A percentile compares a stretch with the other conserved stretches of the same genome.
phyloP scores from a whole-genome alignment of 2,329 filamentous ascomycete species.

The Penicillium psychrosexuale region DNA sequence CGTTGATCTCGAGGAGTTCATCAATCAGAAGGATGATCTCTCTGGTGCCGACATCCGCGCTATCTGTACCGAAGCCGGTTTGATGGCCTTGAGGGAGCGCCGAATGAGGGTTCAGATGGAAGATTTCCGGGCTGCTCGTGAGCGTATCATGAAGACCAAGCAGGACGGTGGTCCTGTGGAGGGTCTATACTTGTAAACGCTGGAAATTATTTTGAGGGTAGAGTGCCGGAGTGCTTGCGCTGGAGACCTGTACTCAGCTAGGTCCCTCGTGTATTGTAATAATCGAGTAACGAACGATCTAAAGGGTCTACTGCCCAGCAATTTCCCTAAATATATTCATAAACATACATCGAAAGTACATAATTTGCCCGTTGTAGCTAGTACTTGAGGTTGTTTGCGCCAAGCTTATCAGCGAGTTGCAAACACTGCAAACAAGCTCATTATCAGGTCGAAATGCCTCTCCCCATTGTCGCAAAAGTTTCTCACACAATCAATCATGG shows the following conservation, averaged over 20 bases:
- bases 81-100: slow-evolving; percentile 89
- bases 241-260: slow-evolving; percentile 7
- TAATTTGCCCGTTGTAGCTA: not conserved
- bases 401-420: slow-evolving; percentile 9
- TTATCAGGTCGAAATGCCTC: slow-evolving; percentile 13
- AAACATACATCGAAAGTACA: not conserved
- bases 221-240: slow-evolving; percentile 1
- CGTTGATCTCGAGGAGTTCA: slow-evolving; percentile 98
- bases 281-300: slow-evolving; percentile 16
- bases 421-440: slow-evolving; percentile 32
- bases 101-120: slow-evolving; percentile 99
- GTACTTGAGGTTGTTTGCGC: not conserved
- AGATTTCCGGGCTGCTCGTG: slow-evolving; percentile 87
- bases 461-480: slow-evolving; percentile 7
- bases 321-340: not conserved
- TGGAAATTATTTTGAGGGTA: slow-evolving; percentile 8
- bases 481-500: slow-evolving; percentile 30
- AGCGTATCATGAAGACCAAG: slow-evolving; percentile 97
- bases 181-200: slow-evolving; percentile 86
- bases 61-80: slow-evolving; percentile 93
- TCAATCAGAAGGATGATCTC: slow-evolving; percentile 95
- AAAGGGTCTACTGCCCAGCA: not conserved
- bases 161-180: slow-evolving; percentile 91
- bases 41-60: slow-evolving; percentile 98
- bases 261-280: slow-evolving; percentile 27